A percentile compares a stretch with the other conserved stretches of the same genome.
These are phyloP conservation scores for Aspergillus fructus DNA, from an alignment of 2,329 filamentous ascomycete genomes.

Conservation along the genomic window DNA sequence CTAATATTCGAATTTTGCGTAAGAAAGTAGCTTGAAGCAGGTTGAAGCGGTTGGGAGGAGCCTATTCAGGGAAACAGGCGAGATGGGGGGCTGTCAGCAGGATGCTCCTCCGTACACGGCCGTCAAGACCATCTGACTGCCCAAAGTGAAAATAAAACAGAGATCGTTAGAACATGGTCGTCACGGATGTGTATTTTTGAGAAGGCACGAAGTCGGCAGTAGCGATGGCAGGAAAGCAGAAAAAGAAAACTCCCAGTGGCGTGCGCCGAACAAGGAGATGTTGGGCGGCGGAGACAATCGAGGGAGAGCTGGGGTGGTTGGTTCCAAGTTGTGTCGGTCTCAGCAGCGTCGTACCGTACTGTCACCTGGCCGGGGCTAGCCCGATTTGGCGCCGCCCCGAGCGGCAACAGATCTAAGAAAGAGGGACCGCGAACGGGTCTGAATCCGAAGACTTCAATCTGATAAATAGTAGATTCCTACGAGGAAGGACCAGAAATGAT, in stretches of 20 bases:
- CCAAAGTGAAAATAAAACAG: slow-evolving; percentile 15
- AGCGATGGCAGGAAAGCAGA: neutral
- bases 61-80: slow-evolving; percentile 14
- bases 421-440: neutral
- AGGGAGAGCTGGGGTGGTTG: slow-evolving; percentile 24
- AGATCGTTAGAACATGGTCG: slow-evolving; percentile 21
- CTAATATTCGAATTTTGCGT: slow-evolving; percentile 15
- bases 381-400: slow-evolving; percentile 17
- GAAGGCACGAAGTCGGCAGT: slow-evolving; percentile 1
- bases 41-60: slow-evolving; percentile 10
- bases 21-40: slow-evolving; percentile 11
- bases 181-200: slow-evolving; percentile 2
- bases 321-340: slow-evolving; percentile 12
- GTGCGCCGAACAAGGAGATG: slow-evolving; percentile 33
- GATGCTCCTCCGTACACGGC: slow-evolving; percentile 19
- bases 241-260: slow-evolving; percentile 19
- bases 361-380: slow-evolving; percentile 14
- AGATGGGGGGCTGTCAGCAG: slow-evolving; percentile 24
- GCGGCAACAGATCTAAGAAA: slow-evolving; percentile 10
- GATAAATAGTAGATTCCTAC: neutral
- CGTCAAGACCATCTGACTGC: slow-evolving; percentile 25
- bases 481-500: neutral
- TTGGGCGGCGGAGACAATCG: slow-evolving; percentile 22
- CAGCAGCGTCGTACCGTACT: neutral
- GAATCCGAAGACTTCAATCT: neutral